phyloP scores from a whole-genome alignment of 345 rosid genomes.

The Eucalyptus pauciflora region DNA sequence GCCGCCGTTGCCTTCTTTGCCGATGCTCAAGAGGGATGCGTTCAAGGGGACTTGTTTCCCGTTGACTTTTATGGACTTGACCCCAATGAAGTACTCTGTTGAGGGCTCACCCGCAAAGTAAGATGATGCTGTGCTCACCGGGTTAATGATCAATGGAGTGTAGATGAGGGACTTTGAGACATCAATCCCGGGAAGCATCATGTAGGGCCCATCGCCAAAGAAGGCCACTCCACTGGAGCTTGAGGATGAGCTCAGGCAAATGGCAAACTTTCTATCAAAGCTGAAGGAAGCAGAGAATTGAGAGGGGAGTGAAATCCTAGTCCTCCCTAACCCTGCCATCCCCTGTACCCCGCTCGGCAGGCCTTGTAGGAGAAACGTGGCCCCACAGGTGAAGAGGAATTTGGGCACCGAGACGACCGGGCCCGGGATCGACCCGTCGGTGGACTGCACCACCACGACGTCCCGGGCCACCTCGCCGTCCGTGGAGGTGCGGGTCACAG shows the following conservation, averaged over 20 bases:
- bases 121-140: constrained; percentile 7
- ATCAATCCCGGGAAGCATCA: constrained; percentile 14
- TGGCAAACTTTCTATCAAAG: constrained; percentile 11
- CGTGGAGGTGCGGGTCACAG: constrained; percentile 1
- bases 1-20: constrained; percentile 32
- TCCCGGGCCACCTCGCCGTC: constrained; percentile 25
- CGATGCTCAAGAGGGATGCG: constrained; percentile 9
- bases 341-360: constrained; percentile 2
- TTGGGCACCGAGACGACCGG: constrained; percentile 8
- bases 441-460: constrained; percentile 19
- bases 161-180: constrained; percentile 18
- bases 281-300: constrained; percentile 13
- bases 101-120: constrained; percentile 11
- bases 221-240: constrained; percentile 11
- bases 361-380: background rate
- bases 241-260: constrained; percentile 17
- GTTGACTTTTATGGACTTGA: constrained; percentile 21
- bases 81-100: constrained; percentile 28
- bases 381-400: constrained; percentile 16
- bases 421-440: constrained; percentile 32
- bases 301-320: constrained; percentile 5
- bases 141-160: constrained; percentile 29
- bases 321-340: constrained; percentile 22
- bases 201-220: constrained; percentile 21
- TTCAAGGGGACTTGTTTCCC: constrained; percentile 18